phyloP scores from a whole-genome alignment of 805 yeast genomes.

The Spathaspora hagerdaliae region DNA sequence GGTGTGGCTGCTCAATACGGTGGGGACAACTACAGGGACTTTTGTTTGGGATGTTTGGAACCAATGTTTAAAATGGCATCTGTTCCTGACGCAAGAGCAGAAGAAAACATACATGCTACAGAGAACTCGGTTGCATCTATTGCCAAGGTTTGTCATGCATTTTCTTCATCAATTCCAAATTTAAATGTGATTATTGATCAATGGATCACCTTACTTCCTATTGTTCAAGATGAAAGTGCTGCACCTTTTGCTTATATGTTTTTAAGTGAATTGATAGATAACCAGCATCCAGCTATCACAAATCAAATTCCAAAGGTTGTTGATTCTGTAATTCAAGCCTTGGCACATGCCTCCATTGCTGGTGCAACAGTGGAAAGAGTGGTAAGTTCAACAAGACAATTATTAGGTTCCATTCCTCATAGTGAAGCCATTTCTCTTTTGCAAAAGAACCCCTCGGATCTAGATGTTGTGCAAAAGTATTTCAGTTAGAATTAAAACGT shows the following conservation, averaged over 20 bases:
- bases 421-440: conserved; percentile 62
- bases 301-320: conserved; percentile 59
- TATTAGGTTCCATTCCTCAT: conserved; percentile 64
- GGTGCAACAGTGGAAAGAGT: conserved; percentile 71
- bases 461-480: conserved; percentile 53
- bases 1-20: conserved; percentile 87
- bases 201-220: conserved; percentile 83
- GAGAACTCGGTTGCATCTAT: conserved; percentile 82
- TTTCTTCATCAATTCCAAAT: conserved; percentile 56
- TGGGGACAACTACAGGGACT: conserved; percentile 54
- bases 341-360: conserved; percentile 58
- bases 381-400: conserved; percentile 57
- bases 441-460: conserved; percentile 56
- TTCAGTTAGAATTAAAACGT: conserved; percentile 26
- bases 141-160: conserved; percentile 73
- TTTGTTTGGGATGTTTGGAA: conserved; percentile 67
- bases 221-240: conserved; percentile 79
- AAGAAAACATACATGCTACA: conserved; percentile 80
- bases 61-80: conserved; percentile 69
- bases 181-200: conserved; percentile 58
- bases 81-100: conserved; percentile 80
- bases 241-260: conserved; percentile 82
- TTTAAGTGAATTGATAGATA: conserved; percentile 65
- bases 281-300: conserved; percentile 52
- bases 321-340: conserved; percentile 69